Conservation (phyloP, 306 rosid genomes). For the Crotalaria pallida region DNA sequence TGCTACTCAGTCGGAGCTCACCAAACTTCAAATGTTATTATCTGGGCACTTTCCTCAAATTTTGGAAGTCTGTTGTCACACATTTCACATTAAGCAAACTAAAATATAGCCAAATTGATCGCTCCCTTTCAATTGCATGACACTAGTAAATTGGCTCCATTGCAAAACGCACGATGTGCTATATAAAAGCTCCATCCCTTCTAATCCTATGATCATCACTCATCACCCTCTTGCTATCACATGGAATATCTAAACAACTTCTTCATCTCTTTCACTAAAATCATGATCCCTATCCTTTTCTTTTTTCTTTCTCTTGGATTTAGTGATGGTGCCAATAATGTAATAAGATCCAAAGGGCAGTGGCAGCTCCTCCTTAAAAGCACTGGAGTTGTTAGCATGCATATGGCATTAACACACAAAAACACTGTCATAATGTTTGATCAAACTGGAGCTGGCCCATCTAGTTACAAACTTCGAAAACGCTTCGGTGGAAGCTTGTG, state of each 20-base stretch:
- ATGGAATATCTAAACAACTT: not conserved
- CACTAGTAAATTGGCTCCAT: not conserved
- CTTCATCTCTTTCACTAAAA: not conserved
- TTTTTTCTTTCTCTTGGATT: constrained; percentile 12
- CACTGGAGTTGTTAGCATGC: constrained; percentile 74
- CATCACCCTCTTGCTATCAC: constrained; percentile 20
- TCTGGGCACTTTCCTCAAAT: constrained; percentile 11
- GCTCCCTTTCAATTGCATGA: constrained; percentile 33
- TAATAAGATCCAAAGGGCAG: constrained; percentile 37
- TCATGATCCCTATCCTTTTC: constrained; percentile 14
- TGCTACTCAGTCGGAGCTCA: not conserved
- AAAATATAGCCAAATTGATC: constrained; percentile 14
- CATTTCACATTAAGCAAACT: not conserved
- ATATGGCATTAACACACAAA: constrained; percentile 54
- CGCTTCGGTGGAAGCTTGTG: constrained; percentile 39
- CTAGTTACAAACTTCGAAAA: constrained; percentile 44
- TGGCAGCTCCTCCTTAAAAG: constrained; percentile 60
- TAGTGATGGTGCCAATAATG: constrained; percentile 9
- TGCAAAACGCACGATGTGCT: constrained; percentile 1
- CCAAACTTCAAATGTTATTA: not conserved
- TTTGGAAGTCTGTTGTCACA: not conserved
- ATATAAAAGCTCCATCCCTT: constrained; percentile 24
- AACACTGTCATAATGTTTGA: constrained; percentile 67
- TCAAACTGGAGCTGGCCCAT: constrained; percentile 54
- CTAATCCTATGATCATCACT: not conserved